Percentiles rank a stretch among this genome's conserved stretches.
Evolutionary conservation across 2,329 filamentous ascomycete species (phyloP).

Genomic region (Fusarium acutatum): DNA sequence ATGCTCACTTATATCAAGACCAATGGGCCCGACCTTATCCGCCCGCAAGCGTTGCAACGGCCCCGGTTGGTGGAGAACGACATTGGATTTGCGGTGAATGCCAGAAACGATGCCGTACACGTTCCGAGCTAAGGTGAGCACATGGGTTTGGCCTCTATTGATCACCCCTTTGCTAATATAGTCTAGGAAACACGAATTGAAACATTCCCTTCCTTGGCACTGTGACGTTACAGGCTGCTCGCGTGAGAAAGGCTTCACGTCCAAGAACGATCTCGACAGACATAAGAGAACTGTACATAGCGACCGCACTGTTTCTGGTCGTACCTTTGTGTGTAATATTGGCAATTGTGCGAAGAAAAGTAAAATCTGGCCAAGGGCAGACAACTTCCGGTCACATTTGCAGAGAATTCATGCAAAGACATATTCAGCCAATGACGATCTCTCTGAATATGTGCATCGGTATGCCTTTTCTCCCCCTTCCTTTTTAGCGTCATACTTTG

Average conservation of each 20-base stretch:
- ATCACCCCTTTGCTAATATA: conserved; percentile 28
- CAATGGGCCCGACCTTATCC: conserved; percentile 18
- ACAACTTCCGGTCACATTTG: conserved; percentile 88
- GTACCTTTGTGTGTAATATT: conserved; percentile 40
- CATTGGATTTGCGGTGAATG: conserved; percentile 52
- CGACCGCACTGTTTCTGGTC: conserved; percentile 48
- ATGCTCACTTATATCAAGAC: conserved; percentile 2
- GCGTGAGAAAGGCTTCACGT: conserved; percentile 75
- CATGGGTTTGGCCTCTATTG: neutral
- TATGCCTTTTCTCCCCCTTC: conserved; percentile 11
- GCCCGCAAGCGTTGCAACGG: conserved; percentile 28
- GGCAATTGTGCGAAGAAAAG: conserved; percentile 36
- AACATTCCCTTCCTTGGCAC: conserved; percentile 72
- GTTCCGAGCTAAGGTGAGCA: conserved; percentile 63
- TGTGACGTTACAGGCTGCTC: conserved; percentile 68
- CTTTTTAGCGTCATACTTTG: neutral
- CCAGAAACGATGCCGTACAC: conserved; percentile 55
- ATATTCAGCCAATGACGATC: conserved; percentile 49
- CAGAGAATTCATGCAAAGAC: conserved; percentile 67
- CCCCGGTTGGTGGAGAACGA: conserved; percentile 17
- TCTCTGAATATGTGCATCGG: conserved; percentile 47
- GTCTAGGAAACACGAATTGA: conserved; percentile 75
- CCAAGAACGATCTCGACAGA: conserved; percentile 81
- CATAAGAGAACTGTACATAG: conserved; percentile 78
- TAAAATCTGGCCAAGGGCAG: conserved; percentile 81